Conservation (phyloP, 2,329 filamentous ascomycete genomes). For the Ophiocordyceps camponoti-leonardi region DNA sequence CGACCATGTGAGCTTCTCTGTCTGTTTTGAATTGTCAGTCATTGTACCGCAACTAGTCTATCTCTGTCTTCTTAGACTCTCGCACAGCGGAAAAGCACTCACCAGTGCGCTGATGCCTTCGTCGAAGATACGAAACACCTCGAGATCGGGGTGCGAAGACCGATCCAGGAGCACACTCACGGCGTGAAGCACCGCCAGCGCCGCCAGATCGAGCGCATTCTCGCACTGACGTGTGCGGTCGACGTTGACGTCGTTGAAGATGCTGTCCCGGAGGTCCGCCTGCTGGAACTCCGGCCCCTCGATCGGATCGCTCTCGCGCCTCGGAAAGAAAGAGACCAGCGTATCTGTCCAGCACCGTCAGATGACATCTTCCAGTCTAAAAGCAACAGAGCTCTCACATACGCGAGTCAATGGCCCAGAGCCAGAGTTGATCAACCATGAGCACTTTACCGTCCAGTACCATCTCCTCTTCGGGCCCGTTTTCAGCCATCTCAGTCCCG, state of each 20-base stretch:
- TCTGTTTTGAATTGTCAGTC: conserved; percentile 23
- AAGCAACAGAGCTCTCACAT: conserved; percentile 8
- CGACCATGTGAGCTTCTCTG: conserved; percentile 43
- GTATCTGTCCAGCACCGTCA: conserved; percentile 19
- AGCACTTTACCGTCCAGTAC: conserved; percentile 37
- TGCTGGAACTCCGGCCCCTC: conserved; percentile 40
- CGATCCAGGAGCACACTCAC: conserved; percentile 43
- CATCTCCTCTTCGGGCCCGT: conserved; percentile 15
- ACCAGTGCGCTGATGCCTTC: conserved; percentile 48
- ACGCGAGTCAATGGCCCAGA: conserved; percentile 40
- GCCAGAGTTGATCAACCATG: conserved; percentile 53
- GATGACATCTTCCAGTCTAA: background rate
- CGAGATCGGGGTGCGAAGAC: conserved; percentile 40
- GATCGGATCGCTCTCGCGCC: conserved; percentile 32
- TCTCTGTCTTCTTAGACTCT: background rate
- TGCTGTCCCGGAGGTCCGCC: conserved; percentile 43
- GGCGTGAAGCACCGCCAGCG: conserved; percentile 42
- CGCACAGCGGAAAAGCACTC: conserved; percentile 4
- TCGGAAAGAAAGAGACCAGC: conserved; percentile 36
- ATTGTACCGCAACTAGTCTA: too few species aligned
- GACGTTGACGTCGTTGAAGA: conserved; percentile 49
- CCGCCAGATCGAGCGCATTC: conserved; percentile 43
- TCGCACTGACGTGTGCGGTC: conserved; percentile 45
- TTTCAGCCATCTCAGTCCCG: conserved; percentile 4
- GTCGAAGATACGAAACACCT: conserved; percentile 48